A percentile compares a stretch with the other conserved stretches of the same genome.
Conservation (phyloP, 805 yeast species). For the Saccharomycopsis fodiens region DNA sequence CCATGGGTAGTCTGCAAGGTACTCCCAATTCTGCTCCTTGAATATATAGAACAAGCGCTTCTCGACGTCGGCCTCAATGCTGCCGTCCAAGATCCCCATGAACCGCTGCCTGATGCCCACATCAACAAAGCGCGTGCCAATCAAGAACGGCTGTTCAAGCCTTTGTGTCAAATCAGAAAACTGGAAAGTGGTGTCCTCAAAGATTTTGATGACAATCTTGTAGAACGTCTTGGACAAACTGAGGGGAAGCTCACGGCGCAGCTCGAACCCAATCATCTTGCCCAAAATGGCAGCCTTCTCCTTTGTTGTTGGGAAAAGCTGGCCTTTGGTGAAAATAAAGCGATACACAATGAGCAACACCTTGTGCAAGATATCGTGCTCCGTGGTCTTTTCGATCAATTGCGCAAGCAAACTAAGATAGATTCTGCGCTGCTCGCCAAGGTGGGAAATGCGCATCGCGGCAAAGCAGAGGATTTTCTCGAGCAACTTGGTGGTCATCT, state of each 20-base stretch:
- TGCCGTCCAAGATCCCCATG: conserved; percentile 69
- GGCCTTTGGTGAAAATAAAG: conserved; percentile 79
- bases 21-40: conserved; percentile 96
- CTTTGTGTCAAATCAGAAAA: conserved; percentile 88
- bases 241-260: conserved; percentile 50
- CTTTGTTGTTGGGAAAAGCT: conserved; percentile 83
- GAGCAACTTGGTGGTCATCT: conserved; percentile 67
- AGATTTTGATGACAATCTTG: conserved; percentile 79
- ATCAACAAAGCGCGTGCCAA: conserved; percentile 82
- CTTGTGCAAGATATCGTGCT: conserved; percentile 61
- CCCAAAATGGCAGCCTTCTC: conserved; percentile 92
- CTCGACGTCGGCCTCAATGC: conserved; percentile 70
- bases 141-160: conserved; percentile 93
- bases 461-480: conserved; percentile 72
- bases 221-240: conserved; percentile 65
- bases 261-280: conserved; percentile 92
- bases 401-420: conserved; percentile 83
- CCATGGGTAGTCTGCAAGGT: conserved; percentile 88
- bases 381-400: conserved; percentile 80
- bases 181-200: conserved; percentile 68
- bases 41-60: conserved; percentile 79
- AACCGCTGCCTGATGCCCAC: conserved; percentile 65
- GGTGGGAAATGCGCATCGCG: conserved; percentile 70
- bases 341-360: conserved; percentile 70
- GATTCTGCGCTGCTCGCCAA: conserved; percentile 90